Conservation (phyloP, 2,329 filamentous ascomycete genomes). For the Lachnellula subtilissima region DNA sequence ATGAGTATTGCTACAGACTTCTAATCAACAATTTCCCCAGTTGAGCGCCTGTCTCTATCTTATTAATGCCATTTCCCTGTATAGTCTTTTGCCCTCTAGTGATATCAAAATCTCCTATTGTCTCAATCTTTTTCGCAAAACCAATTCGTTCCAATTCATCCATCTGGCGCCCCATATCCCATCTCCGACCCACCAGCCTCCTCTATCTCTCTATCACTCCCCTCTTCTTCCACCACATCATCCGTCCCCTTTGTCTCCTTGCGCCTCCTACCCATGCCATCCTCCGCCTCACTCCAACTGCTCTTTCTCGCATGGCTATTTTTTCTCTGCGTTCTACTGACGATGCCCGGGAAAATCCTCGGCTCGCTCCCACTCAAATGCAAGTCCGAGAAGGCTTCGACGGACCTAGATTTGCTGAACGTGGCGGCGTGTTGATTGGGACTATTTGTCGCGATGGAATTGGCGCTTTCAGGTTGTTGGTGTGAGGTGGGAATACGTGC, state of each 20-base stretch:
- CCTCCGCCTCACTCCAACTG: slow-evolving; percentile 26
- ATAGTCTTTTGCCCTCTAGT: too few species aligned
- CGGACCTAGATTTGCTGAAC: slow-evolving; percentile 28
- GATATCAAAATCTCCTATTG: neutral
- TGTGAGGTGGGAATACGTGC: slow-evolving; percentile 27
- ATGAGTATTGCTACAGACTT: too few species aligned
- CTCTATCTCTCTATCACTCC: neutral
- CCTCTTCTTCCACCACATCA: slow-evolving; percentile 7
- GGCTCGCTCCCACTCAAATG: slow-evolving; percentile 58
- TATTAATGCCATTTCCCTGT: too few species aligned
- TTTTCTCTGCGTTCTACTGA: slow-evolving; percentile 37
- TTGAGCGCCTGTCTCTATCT: too few species aligned
- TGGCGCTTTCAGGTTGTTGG: slow-evolving; percentile 19
- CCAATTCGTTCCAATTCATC: neutral
- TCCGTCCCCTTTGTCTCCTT: slow-evolving; percentile 1
- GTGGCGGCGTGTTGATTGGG: slow-evolving; percentile 9
- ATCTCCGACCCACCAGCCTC: neutral
- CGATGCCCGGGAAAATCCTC: slow-evolving; percentile 66
- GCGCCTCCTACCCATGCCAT: slow-evolving; percentile 4
- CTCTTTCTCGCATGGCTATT: slow-evolving; percentile 23
- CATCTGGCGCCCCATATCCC: too few species aligned
- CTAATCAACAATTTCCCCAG: too few species aligned
- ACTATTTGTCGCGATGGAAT: slow-evolving; percentile 9
- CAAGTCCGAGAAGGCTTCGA: slow-evolving; percentile 38
- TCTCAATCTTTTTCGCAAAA: neutral